A percentile compares a stretch with the other conserved stretches of the same genome.
These are phyloP conservation scores for Trichaptum fuscoviolaceum DNA, from an alignment of 768 basidiomycete genomes.

Conservation along the genomic window DNA sequence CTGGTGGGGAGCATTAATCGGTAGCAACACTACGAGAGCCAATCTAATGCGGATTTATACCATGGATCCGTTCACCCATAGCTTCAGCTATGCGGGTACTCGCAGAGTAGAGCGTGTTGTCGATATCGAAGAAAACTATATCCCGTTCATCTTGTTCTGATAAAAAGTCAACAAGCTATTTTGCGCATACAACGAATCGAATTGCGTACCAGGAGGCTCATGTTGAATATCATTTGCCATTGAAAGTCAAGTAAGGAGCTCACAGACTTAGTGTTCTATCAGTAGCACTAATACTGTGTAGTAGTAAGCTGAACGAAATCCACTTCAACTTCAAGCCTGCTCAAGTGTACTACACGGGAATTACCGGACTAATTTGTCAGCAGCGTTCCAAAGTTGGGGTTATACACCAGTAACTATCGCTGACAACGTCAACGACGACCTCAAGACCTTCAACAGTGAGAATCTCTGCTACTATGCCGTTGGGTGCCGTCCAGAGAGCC, in stretches of 20 bases:
- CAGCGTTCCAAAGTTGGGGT: background rate
- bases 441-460: slow-evolving; percentile 8
- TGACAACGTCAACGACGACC: slow-evolving; percentile 6
- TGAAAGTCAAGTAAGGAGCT: background rate
- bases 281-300: background rate
- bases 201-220: background rate
- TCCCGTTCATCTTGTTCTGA: slow-evolving; percentile 43
- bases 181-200: background rate
- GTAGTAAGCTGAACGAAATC: background rate
- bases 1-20: slow-evolving; percentile 28
- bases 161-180: background rate
- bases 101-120: slow-evolving; percentile 83
- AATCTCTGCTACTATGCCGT: slow-evolving; percentile 5
- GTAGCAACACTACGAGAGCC: background rate
- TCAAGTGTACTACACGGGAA: background rate
- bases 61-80: slow-evolving; percentile 77
- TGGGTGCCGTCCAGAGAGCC: background rate
- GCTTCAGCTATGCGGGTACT: slow-evolving; percentile 67
- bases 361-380: background rate
- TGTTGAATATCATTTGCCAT: slow-evolving; percentile 2
- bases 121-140: slow-evolving; percentile 80
- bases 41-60: slow-evolving; percentile 29
- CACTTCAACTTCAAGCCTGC: background rate
- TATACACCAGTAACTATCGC: background rate
- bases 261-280: background rate